Conservation (phyloP, 1,284 basidiomycete genomes). For the Singerocomus rubriflavus region DNA sequence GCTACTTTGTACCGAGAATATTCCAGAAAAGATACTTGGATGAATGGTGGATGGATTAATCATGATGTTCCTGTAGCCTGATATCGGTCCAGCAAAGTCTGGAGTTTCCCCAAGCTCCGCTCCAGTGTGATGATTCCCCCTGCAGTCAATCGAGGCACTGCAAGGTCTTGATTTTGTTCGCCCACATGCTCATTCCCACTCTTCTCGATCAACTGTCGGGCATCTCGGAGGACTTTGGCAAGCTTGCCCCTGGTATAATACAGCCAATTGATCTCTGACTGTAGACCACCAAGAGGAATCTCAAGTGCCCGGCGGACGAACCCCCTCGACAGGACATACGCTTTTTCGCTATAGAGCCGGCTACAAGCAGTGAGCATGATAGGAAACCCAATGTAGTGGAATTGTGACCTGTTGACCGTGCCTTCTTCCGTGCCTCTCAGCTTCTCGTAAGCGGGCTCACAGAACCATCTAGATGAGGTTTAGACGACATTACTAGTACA, state of each 20-base stretch:
- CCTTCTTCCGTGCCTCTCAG: slow-evolving; percentile 87
- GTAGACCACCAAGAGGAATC: slow-evolving; percentile 68
- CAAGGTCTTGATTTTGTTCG: slow-evolving; percentile 52
- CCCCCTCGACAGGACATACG: slow-evolving; percentile 84
- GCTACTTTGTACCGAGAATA: slow-evolving; percentile 20
- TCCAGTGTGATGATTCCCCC: slow-evolving; percentile 82
- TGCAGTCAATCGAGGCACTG: slow-evolving; percentile 72
- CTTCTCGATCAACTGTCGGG: slow-evolving; percentile 64
- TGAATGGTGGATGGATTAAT: slow-evolving; percentile 10
- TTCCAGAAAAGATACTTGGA: slow-evolving; percentile 7
- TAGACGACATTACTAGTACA: slow-evolving; percentile 2
- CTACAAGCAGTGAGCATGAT: slow-evolving; percentile 35
- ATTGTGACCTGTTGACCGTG: slow-evolving; percentile 67
- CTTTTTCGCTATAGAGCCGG: slow-evolving; percentile 87
- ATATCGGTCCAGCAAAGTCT: slow-evolving; percentile 32
- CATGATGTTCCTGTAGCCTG: slow-evolving; percentile 14
- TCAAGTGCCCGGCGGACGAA: slow-evolving; percentile 87
- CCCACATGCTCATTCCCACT: slow-evolving; percentile 45
- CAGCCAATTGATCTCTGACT: slow-evolving; percentile 71
- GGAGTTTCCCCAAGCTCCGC: slow-evolving; percentile 62
- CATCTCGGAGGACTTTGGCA: slow-evolving; percentile 64
- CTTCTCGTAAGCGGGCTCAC: slow-evolving; percentile 90
- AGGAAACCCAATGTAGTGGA: not conserved
- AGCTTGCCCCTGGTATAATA: slow-evolving; percentile 70
- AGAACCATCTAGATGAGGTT: slow-evolving; percentile 66